These are phyloP conservation scores for Exophiala oligosperma DNA, from an alignment of 2,329 filamentous ascomycete species.

Conservation along the genomic window DNA sequence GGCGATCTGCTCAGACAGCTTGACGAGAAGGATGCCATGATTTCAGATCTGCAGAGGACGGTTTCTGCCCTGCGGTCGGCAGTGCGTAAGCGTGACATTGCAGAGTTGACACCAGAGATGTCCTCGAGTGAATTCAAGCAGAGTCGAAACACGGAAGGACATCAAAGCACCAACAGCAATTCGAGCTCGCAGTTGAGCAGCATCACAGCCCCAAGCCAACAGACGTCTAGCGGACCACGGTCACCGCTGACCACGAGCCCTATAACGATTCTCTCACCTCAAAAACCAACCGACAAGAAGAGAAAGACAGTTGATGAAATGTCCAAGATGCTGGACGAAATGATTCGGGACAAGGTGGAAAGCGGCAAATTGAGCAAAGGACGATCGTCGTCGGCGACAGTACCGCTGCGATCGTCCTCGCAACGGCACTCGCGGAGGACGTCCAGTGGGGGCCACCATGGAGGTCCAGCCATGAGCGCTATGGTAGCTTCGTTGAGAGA, in stretches of 20 bases:
- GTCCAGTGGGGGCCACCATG: conserved; percentile 13
- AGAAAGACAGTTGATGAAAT: conserved; percentile 82
- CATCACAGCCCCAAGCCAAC: conserved; percentile 11
- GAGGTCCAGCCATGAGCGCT: conserved; percentile 31
- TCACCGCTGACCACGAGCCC: conserved; percentile 27
- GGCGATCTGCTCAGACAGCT: conserved; percentile 79
- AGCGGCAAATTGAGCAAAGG: conserved; percentile 69
- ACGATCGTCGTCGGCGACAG: conserved; percentile 64
- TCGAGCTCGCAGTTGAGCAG: conserved; percentile 31
- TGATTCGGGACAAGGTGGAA: conserved; percentile 88
- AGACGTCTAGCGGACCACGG: conserved; percentile 15
- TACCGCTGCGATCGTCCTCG: conserved; percentile 39
- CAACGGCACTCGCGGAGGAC: conserved; percentile 31
- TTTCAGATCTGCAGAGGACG: conserved; percentile 93
- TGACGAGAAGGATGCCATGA: conserved; percentile 93
- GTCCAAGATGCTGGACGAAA: conserved; percentile 90
- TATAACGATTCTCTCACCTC: conserved; percentile 35
- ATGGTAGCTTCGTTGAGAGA: conserved; percentile 29
- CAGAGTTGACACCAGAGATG: conserved; percentile 56
- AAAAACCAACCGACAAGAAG: conserved; percentile 49
- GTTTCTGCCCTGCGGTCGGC: conserved; percentile 80
- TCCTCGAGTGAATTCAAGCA: conserved; percentile 35
- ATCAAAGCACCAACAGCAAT: conserved; percentile 35
- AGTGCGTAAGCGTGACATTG: conserved; percentile 79
- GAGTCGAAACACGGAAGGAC: conserved; percentile 24